phyloP scores from a whole-genome alignment of 148 eudicot species.

The Rhododendron mucronatum region DNA sequence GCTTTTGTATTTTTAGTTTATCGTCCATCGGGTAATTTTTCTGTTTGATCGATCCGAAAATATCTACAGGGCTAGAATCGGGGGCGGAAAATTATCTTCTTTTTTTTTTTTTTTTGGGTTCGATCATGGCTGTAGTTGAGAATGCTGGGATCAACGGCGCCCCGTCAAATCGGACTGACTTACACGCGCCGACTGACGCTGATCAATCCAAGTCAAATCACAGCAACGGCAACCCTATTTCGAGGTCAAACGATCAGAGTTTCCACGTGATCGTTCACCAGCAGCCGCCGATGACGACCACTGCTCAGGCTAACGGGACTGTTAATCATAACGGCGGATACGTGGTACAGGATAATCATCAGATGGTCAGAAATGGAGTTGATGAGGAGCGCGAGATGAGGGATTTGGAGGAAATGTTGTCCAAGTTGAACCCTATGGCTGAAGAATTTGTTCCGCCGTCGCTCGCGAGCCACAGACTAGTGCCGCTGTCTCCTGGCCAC shows the following conservation, averaged over 20 bases:
- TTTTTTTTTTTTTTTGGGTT: background rate
- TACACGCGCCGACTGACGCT: slow-evolving; percentile 11
- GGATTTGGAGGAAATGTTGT: slow-evolving; percentile 67
- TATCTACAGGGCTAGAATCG: background rate
- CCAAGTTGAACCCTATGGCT: slow-evolving; percentile 83
- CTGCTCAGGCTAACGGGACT: slow-evolving; percentile 10
- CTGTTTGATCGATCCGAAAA: slow-evolving; percentile 5
- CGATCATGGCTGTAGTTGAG: slow-evolving; percentile 74
- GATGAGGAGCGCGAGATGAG: slow-evolving; percentile 53
- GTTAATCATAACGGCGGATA: slow-evolving; percentile 19
- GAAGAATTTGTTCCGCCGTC: slow-evolving; percentile 69
- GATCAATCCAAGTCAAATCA: slow-evolving; percentile 27
- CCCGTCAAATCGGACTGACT: slow-evolving; percentile 21
- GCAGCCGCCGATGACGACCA: slow-evolving; percentile 1
- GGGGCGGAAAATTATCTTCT: background rate
- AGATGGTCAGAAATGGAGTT: slow-evolving; percentile 8
- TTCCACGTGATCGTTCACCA: slow-evolving; percentile 11
- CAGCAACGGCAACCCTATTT: background rate
- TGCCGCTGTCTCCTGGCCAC: slow-evolving; percentile 13
- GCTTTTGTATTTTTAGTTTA: background rate
- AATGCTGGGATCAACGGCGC: slow-evolving; percentile 36
- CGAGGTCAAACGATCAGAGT: slow-evolving; percentile 32
- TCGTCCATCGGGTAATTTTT: background rate
- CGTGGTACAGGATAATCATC: slow-evolving; percentile 17
- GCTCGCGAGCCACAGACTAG: slow-evolving; percentile 11